Base-by-base conservation (phyloP, 306 rosid genomes). In the Inga leiocalycina region DNA sequence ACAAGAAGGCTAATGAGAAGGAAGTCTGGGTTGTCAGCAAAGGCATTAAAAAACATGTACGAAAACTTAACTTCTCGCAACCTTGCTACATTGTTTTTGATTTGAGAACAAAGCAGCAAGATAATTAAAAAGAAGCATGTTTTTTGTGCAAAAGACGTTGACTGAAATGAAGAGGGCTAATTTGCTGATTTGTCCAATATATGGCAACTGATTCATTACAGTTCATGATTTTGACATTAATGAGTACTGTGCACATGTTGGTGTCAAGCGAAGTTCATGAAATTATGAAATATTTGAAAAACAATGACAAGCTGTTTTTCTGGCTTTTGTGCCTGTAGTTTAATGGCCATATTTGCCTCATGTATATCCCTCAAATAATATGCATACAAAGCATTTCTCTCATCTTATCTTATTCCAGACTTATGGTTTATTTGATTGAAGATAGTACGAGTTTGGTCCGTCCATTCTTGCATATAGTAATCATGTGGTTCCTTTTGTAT, bases 1-100 rank as follows among this genome's bases (percentile, higher is more conserved):
- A 96, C 88, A 96, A 88, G 88, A 96, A 96, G 88, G 99, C 98
- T 61, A 96, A 96, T 84, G 93, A 89, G 88, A 94, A 96, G 92
- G 93, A 90, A 90, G 97, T 96, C 79, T 96, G 99, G 99, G 92
- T 94, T 79, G 94, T 96, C 74, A 87, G 66, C 88, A 88, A 96
- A 72, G 94, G 98, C 87, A 79, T 88, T 80, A 96, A 92, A 84
- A 92, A 92, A 83, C 95, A 76, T 81, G 99, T 96, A 94, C 10
- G 86, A 79, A 35, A 72, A 45, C 57, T 72, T 11, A 46, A 46
- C 76, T 46, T 65, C 34, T 15, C 2, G 41, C 59, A 12, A 24
- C 20, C 59, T 72, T 27, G 13, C 39, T 22, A 46, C 15, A 24
- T 45, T 12, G 59, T 72, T 72, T 44, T 65, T 73, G 75, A 70